phyloP scores from a whole-genome alignment of 768 basidiomycete species.

The Kwoniella dendrophila region DNA sequence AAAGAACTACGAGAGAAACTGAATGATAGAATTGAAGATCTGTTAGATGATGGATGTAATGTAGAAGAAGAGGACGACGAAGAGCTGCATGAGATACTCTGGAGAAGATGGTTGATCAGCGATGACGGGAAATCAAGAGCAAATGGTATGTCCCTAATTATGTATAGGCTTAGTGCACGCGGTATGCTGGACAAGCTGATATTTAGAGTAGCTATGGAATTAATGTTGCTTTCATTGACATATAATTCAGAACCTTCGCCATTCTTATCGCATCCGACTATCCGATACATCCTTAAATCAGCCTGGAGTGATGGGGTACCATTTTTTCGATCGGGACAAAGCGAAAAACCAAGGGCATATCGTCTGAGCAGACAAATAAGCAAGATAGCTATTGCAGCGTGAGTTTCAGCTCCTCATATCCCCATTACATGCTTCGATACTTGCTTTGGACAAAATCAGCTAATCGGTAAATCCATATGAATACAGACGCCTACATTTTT shows the following conservation, averaged over 20 bases:
- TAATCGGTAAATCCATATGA: background rate
- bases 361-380: background rate
- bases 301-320: no score
- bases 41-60: constrained; percentile 21
- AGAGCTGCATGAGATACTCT: constrained; percentile 19
- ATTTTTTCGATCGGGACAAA: no score
- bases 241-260: constrained; percentile 17
- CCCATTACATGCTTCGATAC: no score
- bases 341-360: no score
- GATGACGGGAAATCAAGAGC: background rate
- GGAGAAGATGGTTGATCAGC: constrained; percentile 16
- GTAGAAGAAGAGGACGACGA: constrained; percentile 18
- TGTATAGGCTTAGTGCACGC: no score
- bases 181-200: background rate
- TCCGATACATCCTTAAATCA: constrained; percentile 23
- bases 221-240: constrained; percentile 24
- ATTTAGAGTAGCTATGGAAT: constrained; percentile 18
- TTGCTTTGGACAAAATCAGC: no score
- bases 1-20: constrained; percentile 2
- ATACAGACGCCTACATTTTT: constrained; percentile 25
- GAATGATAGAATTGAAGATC: constrained; percentile 24
- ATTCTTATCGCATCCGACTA: constrained; percentile 26
- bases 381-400: background rate
- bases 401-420: constrained; percentile 3
- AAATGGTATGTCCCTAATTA: constrained; percentile 10